phyloP scores from a whole-genome alignment of 1,139 yeast species.

The Candida sp. region DNA sequence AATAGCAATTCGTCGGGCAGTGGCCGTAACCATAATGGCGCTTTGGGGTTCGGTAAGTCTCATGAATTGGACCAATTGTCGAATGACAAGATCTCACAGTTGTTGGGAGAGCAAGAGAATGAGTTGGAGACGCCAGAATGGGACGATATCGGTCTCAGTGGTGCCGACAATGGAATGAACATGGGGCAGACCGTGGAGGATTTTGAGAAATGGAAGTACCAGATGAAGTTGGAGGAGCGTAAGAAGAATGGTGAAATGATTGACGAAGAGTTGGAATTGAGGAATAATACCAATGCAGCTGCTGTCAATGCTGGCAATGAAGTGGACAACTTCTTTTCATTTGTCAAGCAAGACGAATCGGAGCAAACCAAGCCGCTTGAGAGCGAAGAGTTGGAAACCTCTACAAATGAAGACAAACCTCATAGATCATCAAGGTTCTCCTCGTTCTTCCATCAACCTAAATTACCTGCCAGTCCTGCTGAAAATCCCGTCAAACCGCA shows the following conservation, averaged over 20 bases:
- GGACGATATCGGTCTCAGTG: slow-evolving; percentile 28
- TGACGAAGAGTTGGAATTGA: slow-evolving; percentile 25
- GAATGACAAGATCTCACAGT: slow-evolving; percentile 33
- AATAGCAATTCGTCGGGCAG: slow-evolving; percentile 1
- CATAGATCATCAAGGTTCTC: slow-evolving; percentile 47
- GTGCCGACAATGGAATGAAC: slow-evolving; percentile 8
- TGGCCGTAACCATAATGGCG: slow-evolving; percentile 13
- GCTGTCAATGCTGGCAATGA: slow-evolving; percentile 41
- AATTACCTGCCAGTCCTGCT: neutral
- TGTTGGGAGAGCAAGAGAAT: slow-evolving; percentile 39
- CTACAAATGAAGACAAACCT: slow-evolving; percentile 19
- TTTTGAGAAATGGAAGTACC: slow-evolving; percentile 72
- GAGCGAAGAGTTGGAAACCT: slow-evolving; percentile 7
- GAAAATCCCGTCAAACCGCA: slow-evolving; percentile 7
- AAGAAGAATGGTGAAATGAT: slow-evolving; percentile 52
- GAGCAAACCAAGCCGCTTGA: slow-evolving; percentile 15
- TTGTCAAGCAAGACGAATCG: slow-evolving; percentile 35
- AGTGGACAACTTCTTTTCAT: slow-evolving; percentile 57
- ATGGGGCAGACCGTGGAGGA: slow-evolving; percentile 70
- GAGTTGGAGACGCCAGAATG: slow-evolving; percentile 54
- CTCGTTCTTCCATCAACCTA: slow-evolving; percentile 38
- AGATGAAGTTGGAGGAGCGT: slow-evolving; percentile 61
- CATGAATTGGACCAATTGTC: slow-evolving; percentile 33
- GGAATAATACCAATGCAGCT: slow-evolving; percentile 12
- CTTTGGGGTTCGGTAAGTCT: slow-evolving; percentile 21